Conservation (phyloP, 2,329 filamentous ascomycete species). For the Monosporascus sp. region DNA sequence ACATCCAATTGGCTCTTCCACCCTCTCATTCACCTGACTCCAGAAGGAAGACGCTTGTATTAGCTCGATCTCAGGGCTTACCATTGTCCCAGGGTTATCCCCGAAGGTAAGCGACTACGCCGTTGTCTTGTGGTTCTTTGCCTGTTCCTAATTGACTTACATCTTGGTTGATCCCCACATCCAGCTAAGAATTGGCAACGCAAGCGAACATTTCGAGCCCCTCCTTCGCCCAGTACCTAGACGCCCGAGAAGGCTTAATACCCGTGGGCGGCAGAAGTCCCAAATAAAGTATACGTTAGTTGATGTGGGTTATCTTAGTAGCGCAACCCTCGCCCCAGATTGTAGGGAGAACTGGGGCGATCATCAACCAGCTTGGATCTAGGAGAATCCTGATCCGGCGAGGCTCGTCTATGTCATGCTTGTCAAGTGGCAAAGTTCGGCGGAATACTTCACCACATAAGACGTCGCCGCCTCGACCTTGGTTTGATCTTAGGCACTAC, state of each 20-base stretch:
- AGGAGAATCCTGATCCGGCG: constrained; percentile 15
- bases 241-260: constrained; percentile 13
- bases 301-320: neutral
- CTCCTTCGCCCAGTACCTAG: constrained; percentile 14
- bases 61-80: neutral
- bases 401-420: constrained; percentile 10
- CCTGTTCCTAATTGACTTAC: constrained; percentile 1
- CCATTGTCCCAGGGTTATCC: neutral
- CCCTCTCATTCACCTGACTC: constrained; percentile 6
- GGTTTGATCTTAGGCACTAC: constrained; percentile 1
- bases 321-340: constrained; percentile 11
- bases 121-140: neutral
- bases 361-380: constrained; percentile 9
- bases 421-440: constrained; percentile 15
- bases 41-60: constrained; percentile 5
- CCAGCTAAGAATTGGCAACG: constrained; percentile 11
- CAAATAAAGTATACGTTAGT: neutral
- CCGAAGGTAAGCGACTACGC: neutral
- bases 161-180: constrained; percentile 17
- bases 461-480: constrained; percentile 13
- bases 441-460: constrained; percentile 15
- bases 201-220: constrained; percentile 8
- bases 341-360: constrained; percentile 17
- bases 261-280: neutral
- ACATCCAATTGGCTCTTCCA: constrained; percentile 8